A percentile compares a stretch with the other conserved stretches of the same genome.
phyloP scores from a whole-genome alignment of 495 filamentous ascomycete species.

The Annulohypoxylon bovei region DNA sequence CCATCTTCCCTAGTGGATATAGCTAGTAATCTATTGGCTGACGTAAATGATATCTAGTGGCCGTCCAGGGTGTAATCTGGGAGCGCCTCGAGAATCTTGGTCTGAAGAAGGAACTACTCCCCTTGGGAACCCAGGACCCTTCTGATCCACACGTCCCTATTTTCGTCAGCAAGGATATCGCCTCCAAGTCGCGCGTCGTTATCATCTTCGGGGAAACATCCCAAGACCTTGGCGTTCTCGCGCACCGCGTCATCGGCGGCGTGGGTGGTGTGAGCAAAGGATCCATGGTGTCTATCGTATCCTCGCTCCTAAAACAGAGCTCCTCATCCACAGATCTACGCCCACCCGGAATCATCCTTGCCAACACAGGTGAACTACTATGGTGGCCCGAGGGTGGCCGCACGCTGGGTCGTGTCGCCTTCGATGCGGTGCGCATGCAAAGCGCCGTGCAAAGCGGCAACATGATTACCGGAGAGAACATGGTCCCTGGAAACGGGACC shows the following conservation, averaged over 20 bases:
- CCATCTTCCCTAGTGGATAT: not conserved
- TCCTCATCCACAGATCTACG: slow-evolving; percentile 43
- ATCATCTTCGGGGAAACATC: slow-evolving; percentile 74
- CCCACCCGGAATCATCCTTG: slow-evolving; percentile 68
- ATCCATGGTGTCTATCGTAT: slow-evolving; percentile 69
- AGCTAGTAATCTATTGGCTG: not conserved
- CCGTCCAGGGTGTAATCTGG: slow-evolving; percentile 67
- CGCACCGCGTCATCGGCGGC: slow-evolving; percentile 70
- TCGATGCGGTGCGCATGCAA: slow-evolving; percentile 63
- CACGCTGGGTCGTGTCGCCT: slow-evolving; percentile 64
- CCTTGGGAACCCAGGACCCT: slow-evolving; percentile 55
- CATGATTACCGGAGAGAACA: slow-evolving; percentile 57
- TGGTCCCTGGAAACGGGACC: slow-evolving; percentile 63
- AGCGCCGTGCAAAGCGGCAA: slow-evolving; percentile 63
- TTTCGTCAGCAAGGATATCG: slow-evolving; percentile 66
- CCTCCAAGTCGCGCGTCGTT: slow-evolving; percentile 70
- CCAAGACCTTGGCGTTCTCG: slow-evolving; percentile 79
- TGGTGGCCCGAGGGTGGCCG: slow-evolving; percentile 70
- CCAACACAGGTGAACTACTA: slow-evolving; percentile 75
- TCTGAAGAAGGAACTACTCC: slow-evolving; percentile 67
- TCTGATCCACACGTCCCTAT: slow-evolving; percentile 72
- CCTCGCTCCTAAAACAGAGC: slow-evolving; percentile 55
- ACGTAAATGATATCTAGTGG: slow-evolving; percentile 56
- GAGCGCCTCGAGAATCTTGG: slow-evolving; percentile 68
- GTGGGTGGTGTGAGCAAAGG: slow-evolving; percentile 71